Percentiles rank a stretch among this genome's conserved stretches.
Evolutionary conservation across 2,329 filamentous ascomycete genomes (phyloP).

Genomic region (Boeremia lycopersici): DNA sequence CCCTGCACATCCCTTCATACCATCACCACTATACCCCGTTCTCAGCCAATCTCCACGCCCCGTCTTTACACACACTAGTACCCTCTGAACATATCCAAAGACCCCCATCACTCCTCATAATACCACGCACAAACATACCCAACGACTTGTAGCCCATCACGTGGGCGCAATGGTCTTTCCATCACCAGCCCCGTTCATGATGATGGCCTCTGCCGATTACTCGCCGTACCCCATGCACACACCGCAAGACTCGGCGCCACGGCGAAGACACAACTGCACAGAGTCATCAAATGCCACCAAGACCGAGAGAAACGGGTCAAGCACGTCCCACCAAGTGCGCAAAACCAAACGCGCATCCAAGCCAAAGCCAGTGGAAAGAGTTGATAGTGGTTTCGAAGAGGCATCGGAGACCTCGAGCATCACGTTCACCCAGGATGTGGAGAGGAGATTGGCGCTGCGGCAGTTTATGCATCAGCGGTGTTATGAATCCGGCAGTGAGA

Average conservation of each 20-base stretch:
- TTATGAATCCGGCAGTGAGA: background rate
- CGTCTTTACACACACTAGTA: background rate
- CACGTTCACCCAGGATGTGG: conserved; percentile 7
- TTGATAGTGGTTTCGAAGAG: conserved; percentile 6
- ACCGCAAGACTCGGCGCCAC: background rate
- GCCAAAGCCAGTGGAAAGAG: background rate
- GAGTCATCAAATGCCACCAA: background rate
- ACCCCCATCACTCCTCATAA: background rate
- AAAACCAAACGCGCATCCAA: background rate
- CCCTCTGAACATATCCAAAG: background rate
- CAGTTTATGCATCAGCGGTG: background rate
- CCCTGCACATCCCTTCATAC: background rate
- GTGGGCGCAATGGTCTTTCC: background rate
- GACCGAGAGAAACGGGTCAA: background rate
- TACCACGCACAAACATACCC: no score
- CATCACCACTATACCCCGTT: no score
- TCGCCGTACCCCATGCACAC: conserved; percentile 4
- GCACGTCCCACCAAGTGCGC: no score
- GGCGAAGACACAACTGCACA: background rate
- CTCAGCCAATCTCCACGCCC: background rate
- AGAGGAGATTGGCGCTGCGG: background rate
- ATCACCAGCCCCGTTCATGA: background rate
- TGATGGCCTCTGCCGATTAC: conserved; percentile 3
- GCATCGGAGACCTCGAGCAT: conserved; percentile 1
- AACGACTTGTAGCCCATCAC: background rate